Base-by-base conservation (phyloP, 495 filamentous ascomycete species). In the Lasiosphaeria hispida region DNA sequence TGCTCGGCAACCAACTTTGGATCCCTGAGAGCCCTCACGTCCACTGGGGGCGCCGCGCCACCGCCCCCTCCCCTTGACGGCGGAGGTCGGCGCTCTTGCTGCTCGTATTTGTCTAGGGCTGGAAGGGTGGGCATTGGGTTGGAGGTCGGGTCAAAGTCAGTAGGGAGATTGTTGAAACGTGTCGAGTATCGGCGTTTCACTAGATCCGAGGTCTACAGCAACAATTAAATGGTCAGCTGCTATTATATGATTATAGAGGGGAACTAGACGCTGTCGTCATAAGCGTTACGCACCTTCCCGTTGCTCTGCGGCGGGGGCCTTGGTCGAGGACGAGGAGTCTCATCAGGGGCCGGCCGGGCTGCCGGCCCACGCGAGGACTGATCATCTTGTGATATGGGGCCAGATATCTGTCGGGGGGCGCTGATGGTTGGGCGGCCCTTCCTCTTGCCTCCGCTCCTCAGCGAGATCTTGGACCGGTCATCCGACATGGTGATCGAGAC, bases 101-200 rank as follows among this genome's bases (percentile, higher is more conserved):
- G 76, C 70, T 48, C 84, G 73, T 57, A 85, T 50, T 61, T 74
- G 60, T 68, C 84, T 72, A 76, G 78, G 62, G 59, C 74, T 41
- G 85, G 85, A 55, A 89, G 59, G 14, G 76, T 62, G 3, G 91
- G 91, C 57, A 94, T 75, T 0, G 90, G 87, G 47, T 87, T 85
- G 45, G 75, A 79, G 42, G 74, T 76, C 55, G 83, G 80, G 54
- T 82, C 79, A 63, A 87, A 89, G 59, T 91, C 87, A 41, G 68
- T 64, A 0, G 89, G 88, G 10, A 86, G 73, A 49, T 87, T 83
- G 61, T 89, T 89, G 70, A 96, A 96, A 49, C 92, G 83, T 33
- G 91, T 91, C 14, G 94, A 97, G 71, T 97, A 97, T 54, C 94
- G 80, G 56, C 90, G 80, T 74, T 97, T 97, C 48, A 99, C 95